Evolutionary conservation across 345 rosid genomes (phyloP), one percentile per base, ranked within the genome.

Genomic region (Nasturtium officinale): DNA sequence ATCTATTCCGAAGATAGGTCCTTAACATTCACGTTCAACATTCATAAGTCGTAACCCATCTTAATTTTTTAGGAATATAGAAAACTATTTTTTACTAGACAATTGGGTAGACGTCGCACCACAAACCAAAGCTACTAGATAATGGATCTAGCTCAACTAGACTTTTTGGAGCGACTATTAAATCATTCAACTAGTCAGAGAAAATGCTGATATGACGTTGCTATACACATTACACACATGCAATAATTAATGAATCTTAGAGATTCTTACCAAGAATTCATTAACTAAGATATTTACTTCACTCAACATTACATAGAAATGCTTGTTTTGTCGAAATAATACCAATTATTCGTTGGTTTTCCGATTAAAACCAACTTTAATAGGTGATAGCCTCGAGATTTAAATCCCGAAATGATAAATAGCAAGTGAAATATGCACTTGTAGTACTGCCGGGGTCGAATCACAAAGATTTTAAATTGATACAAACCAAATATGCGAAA

Each of bases 31-130:
- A 57, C 62, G 13, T 9, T 30, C 42, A 21, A 5, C 30, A 68
- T 28, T 42, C 6, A 3, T 17, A 67, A 53, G 26, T 38, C 51
- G 40, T 38, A 38, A 12, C 30, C 11, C 1, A 0, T 60, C 7
- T 12, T 38, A 7, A 8, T 57, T 54, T 7, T 8, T 9, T 9
- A 50, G 29, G 2, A 5, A 17, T 4, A 15, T 25, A 7, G 54
- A 29, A 42, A 5, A 1, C 10, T 69, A 29, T 4, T 42, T 8
- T 29, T 20, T 18, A 56, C 10, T 38, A 38, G 18, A 52, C 17
- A 40, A 7, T 29, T 68, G 1, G 73, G 64, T 56, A 20, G 5
- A 43, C 12, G 64, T 29, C 55, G 20, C 45, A 68, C 43, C 43
- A 5, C 2, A 28, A 17, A 15, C 6, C 32, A 43, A 45, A 15